phyloP scores from a whole-genome alignment of 208 protist genomes.

The Herpetomonas samuelpessoai region DNA sequence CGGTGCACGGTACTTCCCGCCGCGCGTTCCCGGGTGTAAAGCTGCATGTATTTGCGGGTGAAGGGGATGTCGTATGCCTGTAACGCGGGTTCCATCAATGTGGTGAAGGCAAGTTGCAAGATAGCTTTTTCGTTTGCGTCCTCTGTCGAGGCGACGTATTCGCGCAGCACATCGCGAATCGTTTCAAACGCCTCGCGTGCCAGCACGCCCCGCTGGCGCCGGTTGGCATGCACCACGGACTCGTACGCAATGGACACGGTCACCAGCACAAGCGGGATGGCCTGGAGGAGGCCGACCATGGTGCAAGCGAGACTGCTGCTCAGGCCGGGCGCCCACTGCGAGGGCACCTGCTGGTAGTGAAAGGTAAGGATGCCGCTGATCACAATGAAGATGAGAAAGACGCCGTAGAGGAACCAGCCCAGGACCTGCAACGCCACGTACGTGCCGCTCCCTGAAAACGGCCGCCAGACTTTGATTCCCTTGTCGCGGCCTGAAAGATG shows the following conservation, averaged over 20 bases:
- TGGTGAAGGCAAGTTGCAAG: constrained; percentile 48
- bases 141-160: constrained; percentile 1
- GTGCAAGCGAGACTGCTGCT: constrained; percentile 29
- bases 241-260: constrained; percentile 65
- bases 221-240: constrained; percentile 17
- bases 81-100: constrained; percentile 35
- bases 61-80: constrained; percentile 33
- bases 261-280: constrained; percentile 65
- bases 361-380: constrained; percentile 18
- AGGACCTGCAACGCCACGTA: constrained; percentile 75
- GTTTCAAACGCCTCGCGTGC: constrained; percentile 37
- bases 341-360: constrained; percentile 7
- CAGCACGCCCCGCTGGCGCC: constrained; percentile 16
- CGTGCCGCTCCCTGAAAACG: constrained; percentile 54
- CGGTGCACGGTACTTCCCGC: neutral
- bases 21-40: constrained; percentile 11
- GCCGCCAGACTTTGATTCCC: constrained; percentile 52
- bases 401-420: constrained; percentile 65
- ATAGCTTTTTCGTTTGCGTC: constrained; percentile 27
- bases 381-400: constrained; percentile 34
- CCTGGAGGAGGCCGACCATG: constrained; percentile 52
- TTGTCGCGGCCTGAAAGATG: constrained; percentile 65
- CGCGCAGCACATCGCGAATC: constrained; percentile 14
- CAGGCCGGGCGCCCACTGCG: neutral
- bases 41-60: constrained; percentile 17